Base-by-base conservation (phyloP, 345 rosid species). In the Camelina sativa region DNA sequence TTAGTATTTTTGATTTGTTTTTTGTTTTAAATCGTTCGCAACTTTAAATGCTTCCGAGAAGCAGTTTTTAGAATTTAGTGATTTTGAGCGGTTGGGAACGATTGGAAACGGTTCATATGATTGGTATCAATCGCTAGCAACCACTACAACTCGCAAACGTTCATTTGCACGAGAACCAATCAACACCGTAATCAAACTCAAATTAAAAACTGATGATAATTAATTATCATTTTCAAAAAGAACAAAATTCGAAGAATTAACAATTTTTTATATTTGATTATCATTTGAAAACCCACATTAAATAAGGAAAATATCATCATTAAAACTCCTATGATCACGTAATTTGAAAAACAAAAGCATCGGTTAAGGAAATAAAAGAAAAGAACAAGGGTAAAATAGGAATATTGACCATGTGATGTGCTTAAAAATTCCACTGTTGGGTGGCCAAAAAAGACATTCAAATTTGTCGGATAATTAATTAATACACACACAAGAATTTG, bases 391-490 rank as follows among this genome's bases (percentile, higher is more conserved):
- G 71, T 25, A 63, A 2, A 69, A 46, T 12, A 7, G 75, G 57
- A 23, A 62, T 17, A 62, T 23, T 0, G 15, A 9, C 52, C 66
- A 76, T 4, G 66, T 62, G 80, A 69, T 32, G 10, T 69, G 74
- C 71, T 62, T 48, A 55, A 69, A 41, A 35, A 46, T 62, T 52
- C 80, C 75, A 52, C 71, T 62, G 69, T 56, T 76, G 70, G 51
- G 51, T 34, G 16, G 60, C 64, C 66, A 12, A 76, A 67, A 56
- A 56, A 76, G 71, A 69, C 75, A 76, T 69, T 76, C 75, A 76
- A 55, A 69, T 8, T 17, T 69, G 80, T 76, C 75, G 59, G 75
- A 69, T 55, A 32, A 25, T 15, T 67, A 69, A 62, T 53, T 68
- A 61, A 69, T 15, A 43, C 51, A 1, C 13, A 58, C 15, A 51